Base-by-base conservation (phyloP, 768 basidiomycete genomes). In the Pleurotus platypus region DNA sequence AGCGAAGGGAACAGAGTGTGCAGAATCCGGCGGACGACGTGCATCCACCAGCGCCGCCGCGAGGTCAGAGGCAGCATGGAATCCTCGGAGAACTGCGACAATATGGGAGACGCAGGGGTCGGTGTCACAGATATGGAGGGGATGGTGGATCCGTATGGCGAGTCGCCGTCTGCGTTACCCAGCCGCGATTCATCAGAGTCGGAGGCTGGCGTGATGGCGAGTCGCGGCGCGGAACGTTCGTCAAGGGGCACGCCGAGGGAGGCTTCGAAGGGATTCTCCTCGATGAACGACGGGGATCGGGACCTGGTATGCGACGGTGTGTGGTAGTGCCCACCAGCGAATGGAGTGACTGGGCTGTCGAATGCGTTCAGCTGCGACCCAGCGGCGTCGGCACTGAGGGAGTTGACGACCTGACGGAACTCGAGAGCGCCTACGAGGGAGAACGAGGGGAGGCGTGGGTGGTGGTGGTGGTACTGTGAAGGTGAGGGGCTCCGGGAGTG, bases 351-450 rank as follows among this genome's bases (percentile, higher is more conserved):
- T 5, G 69, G 86, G 24, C 78, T 81, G 49, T 90, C 88, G 61
- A 92, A 92, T 3, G 84, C 74, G 58, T 70, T 78, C 48, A 92
- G 73, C 0, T 83, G 79, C 0, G 80, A 71, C 0, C 76, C 75
- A 2, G 83, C 78, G 8, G 87, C 86, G 64, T 94, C 85, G 49
- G 78, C 78, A 60, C 85, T 84, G 20, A 99, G 76, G 0, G 89
- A 86, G 9, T 89, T 79, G 18, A 99, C 89, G 20, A 98, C 90
- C 58, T 94, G 88, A 15, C 94, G 82, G 72, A 99, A 99, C 70
- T 99, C 97, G 45, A 99, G 82, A 0, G 97, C 97, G 7, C 96
- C 93, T 4, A 98, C 83, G 1, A 99, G 81, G 2, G 96, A 98
- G 64, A 93, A 93, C 0, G 89, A 91, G 2, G 89, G 90, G 38